phyloP scores from a whole-genome alignment of 805 yeast species.

The Candida jianshihensis region DNA sequence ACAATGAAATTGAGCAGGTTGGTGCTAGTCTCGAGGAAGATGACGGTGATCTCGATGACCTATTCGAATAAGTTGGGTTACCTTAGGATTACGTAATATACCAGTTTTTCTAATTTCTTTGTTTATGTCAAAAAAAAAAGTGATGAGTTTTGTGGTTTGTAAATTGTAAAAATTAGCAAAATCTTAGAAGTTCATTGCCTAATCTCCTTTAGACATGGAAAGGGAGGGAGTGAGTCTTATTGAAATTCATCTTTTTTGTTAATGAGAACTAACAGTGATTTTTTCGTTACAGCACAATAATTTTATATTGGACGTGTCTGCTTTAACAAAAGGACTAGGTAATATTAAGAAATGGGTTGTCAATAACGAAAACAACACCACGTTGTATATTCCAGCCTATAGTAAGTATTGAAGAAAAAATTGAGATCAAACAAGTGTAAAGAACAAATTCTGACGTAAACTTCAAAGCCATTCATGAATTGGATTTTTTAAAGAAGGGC shows the following conservation, averaged over 20 bases:
- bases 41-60: conserved; percentile 27
- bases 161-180: too few relatives aligned
- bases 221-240: too few relatives aligned
- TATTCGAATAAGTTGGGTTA: conserved; percentile 17
- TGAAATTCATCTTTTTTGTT: neutral
- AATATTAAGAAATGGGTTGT: conserved; percentile 58
- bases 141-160: too few relatives aligned
- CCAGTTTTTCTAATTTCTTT: too few relatives aligned
- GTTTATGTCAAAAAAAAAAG: too few relatives aligned
- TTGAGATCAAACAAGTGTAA: neutral
- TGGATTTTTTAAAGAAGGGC: conserved; percentile 52
- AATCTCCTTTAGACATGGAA: too few relatives aligned
- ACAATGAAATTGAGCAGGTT: conserved; percentile 20
- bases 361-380: conserved; percentile 25
- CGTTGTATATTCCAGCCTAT: conserved; percentile 46
- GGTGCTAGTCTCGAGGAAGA: conserved; percentile 15
- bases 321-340: conserved; percentile 62
- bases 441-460: neutral
- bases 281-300: conserved; percentile 11
- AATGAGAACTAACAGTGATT: neutral
- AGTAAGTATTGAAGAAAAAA: conserved; percentile 12
- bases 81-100: neutral
- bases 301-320: conserved; percentile 60
- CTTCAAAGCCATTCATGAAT: conserved; percentile 41
- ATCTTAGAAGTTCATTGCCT: too few relatives aligned